Evolutionary conservation across 257 asterid genomes (phyloP), one percentile per base, ranked within the genome.

Genomic region (Nicotiana undulata): DNA sequence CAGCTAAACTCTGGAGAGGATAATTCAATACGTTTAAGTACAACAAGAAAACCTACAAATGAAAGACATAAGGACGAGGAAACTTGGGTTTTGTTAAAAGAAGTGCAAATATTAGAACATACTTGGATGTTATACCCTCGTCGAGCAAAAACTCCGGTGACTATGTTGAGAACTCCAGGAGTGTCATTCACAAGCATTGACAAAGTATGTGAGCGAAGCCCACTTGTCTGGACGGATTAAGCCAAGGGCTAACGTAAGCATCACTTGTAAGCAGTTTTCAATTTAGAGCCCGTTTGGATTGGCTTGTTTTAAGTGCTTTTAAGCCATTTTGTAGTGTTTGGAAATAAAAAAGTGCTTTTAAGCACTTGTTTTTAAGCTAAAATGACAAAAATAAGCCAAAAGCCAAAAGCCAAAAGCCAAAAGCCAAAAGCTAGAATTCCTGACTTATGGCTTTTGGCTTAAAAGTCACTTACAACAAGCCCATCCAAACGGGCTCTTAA

Each of bases 121-220:
- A 93, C 99, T 79, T 95, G 99, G 87, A 95, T 95, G 87, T 93
- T 95, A 85, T 93, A 95, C 80, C 99, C 98, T 87, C 98, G 93
- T 56, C 99, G 93, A 84, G 99, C 90, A 86, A 95, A 92, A 86
- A 95, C 97, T 37, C 97, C 99, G 1, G 98, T 92, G 76, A 95
- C 89, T 79, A 91, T 88, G 90, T 93, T 95, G 82, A 95, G 97
- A 83, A 95, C 99, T 88, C 99, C 99, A 82, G 99, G 99, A 86
- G 64, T 86, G 90, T 95, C 99, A 89, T 90, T 91, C 53, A 95
- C 99, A 83, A 95, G 89, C 94, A 95, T 89, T 77, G 99, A 91
- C 63, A 95, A 89, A 70, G 99, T 95, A 88, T 95, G 99, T 12
- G 99, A 95, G 76, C 96, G 92, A 80, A 95, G 90, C 83, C 99